phyloP scores from a whole-genome alignment of 2,329 filamentous ascomycete species.

The Pleomassaria siparia region DNA sequence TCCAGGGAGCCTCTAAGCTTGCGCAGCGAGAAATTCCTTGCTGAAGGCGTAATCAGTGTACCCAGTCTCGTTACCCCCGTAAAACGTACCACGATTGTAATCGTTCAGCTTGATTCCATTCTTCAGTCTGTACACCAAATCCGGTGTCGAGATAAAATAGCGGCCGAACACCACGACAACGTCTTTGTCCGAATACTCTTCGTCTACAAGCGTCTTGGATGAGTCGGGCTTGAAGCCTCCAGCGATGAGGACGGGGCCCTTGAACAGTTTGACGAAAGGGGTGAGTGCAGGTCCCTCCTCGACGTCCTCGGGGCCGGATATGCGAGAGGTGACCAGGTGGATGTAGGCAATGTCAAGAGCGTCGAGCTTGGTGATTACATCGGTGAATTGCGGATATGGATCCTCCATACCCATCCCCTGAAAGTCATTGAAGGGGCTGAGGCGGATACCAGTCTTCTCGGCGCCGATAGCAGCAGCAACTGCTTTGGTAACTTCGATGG shows the following conservation, averaged over 20 bases:
- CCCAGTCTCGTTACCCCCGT: conserved; percentile 41
- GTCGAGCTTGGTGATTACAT: conserved; percentile 55
- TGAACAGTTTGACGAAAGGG: conserved; percentile 26
- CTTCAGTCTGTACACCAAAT: conserved; percentile 50
- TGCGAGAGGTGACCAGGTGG: conserved; percentile 58
- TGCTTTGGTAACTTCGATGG: conserved; percentile 54
- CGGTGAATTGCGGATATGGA: conserved; percentile 62
- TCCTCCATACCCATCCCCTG: conserved; percentile 65
- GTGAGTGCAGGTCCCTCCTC: conserved; percentile 24
- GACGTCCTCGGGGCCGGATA: conserved; percentile 48
- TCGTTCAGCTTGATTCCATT: conserved; percentile 47
- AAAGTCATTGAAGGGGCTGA: conserved; percentile 63
- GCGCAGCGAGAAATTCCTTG: conserved; percentile 27
- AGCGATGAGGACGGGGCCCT: conserved; percentile 42
- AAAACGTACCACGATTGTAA: conserved; percentile 52
- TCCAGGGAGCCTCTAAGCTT: not conserved
- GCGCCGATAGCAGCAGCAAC: conserved; percentile 54
- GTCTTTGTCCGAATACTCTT: conserved; percentile 48
- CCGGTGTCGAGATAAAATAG: conserved; percentile 53
- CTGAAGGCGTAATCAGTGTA: conserved; percentile 48
- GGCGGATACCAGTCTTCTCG: conserved; percentile 57
- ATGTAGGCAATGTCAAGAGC: conserved; percentile 47
- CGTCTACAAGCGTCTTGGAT: conserved; percentile 39
- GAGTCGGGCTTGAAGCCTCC: conserved; percentile 46
- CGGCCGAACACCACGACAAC: conserved; percentile 52